Percentiles rank a stretch among this genome's conserved stretches.
phyloP scores from a whole-genome alignment of 1,139 yeast species.

The Blastobotrys raffinosifermentans region DNA sequence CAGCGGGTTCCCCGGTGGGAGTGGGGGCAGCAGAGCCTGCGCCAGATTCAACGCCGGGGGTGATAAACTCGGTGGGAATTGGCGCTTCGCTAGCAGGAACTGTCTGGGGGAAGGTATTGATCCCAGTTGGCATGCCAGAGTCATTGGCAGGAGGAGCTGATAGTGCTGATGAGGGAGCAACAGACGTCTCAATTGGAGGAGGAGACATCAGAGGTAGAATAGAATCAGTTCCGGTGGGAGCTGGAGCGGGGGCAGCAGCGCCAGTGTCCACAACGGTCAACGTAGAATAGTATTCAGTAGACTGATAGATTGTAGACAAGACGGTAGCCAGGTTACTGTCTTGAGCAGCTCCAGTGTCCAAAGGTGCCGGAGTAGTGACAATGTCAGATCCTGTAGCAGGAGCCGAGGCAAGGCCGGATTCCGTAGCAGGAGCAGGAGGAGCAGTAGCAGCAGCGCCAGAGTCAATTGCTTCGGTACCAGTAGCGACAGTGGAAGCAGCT shows the following conservation, averaged over 20 bases:
- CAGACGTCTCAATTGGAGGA: no score
- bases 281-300: background rate
- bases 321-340: conserved; percentile 3
- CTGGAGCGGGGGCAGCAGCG: background rate
- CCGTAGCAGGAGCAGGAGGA: conserved; percentile 4
- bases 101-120: no score
- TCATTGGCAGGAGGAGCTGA: no score
- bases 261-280: background rate
- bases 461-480: conserved; percentile 5
- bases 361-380: background rate
- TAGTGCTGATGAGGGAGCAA: no score
- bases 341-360: conserved; percentile 3
- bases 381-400: conserved; percentile 1
- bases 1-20: no score
- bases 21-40: no score
- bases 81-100: no score
- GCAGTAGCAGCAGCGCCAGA: conserved; percentile 4
- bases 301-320: background rate
- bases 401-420: background rate
- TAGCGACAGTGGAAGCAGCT: conserved; percentile 3
- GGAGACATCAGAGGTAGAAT: conserved; percentile 3
- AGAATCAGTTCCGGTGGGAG: background rate
- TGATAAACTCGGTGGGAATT: no score
- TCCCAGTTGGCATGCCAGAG: no score
- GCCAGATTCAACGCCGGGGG: no score